phyloP scores from a whole-genome alignment of 2,329 filamentous ascomycete species.

The Chaetomiaceae sp. region DNA sequence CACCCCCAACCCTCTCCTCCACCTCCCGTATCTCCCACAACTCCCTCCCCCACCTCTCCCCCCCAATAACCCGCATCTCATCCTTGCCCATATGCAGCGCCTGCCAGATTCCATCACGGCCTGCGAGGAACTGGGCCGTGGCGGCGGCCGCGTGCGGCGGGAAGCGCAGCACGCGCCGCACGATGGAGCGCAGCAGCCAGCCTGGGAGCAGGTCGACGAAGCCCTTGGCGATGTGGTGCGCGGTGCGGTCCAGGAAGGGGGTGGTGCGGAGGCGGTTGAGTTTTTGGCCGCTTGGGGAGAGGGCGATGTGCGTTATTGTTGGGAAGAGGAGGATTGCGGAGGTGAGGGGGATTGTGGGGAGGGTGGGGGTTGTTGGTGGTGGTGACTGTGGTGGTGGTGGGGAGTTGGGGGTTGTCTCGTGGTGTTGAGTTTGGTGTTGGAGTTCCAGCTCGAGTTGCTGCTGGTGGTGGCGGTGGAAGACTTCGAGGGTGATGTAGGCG shows the following conservation, averaged over 20 bases:
- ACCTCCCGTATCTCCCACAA: constrained; percentile 48
- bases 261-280: constrained; percentile 41
- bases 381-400: constrained; percentile 51
- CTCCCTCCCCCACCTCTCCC: constrained; percentile 48
- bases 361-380: constrained; percentile 30
- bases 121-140: constrained; percentile 51
- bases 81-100: constrained; percentile 54
- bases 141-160: constrained; percentile 44
- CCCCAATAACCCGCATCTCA: constrained; percentile 54
- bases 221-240: constrained; percentile 37
- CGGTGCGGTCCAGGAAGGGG: constrained; percentile 38
- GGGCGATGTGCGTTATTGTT: constrained; percentile 66
- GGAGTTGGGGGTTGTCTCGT: too few relatives aligned
- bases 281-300: constrained; percentile 54
- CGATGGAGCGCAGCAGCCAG: constrained; percentile 38
- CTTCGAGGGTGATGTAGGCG: constrained; percentile 64
- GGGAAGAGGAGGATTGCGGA: constrained; percentile 66
- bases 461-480: constrained; percentile 55
- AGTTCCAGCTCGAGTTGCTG: too few relatives aligned
- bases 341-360: constrained; percentile 34
- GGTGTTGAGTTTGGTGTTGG: too few relatives aligned
- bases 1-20: constrained; percentile 36
- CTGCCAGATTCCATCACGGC: constrained; percentile 55
- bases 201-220: constrained; percentile 41
- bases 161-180: constrained; percentile 43